Conservation (phyloP, 768 basidiomycete species). For the Coprinellus aureogranulatus region DNA sequence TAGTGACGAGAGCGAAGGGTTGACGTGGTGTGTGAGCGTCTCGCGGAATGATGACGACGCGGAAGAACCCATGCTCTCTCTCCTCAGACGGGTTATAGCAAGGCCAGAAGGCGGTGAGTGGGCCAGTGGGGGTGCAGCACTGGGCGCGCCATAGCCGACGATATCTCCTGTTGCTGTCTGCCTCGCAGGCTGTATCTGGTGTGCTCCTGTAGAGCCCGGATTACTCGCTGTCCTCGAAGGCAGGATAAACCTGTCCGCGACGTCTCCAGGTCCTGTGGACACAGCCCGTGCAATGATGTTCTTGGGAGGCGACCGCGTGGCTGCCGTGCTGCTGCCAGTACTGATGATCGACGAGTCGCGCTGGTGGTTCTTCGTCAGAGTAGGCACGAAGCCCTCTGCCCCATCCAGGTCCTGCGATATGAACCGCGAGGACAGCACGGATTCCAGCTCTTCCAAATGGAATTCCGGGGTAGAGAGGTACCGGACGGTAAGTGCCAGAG, state of each 20-base stretch:
- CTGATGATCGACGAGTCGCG: conserved; percentile 49
- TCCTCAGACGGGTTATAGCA: conserved; percentile 44
- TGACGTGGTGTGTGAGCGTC: conserved; percentile 10
- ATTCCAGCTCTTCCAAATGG: conserved; percentile 74
- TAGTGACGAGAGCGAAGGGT: conserved; percentile 20
- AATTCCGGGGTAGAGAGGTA: conserved; percentile 71
- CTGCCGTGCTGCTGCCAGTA: conserved; percentile 21
- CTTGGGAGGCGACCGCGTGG: conserved; percentile 16
- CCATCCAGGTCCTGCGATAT: conserved; percentile 52
- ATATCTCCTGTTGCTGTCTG: conserved; percentile 9
- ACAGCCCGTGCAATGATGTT: conserved; percentile 10
- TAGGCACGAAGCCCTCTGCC: conserved; percentile 66
- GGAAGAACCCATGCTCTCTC: conserved; percentile 44
- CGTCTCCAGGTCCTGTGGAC: conserved; percentile 13
- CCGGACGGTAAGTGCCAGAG: conserved; percentile 56
- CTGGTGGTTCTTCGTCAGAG: conserved; percentile 62
- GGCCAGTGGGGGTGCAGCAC: conserved; percentile 8
- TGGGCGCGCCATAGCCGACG: not conserved
- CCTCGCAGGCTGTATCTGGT: conserved; percentile 12
- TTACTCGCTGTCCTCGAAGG: conserved; percentile 29
- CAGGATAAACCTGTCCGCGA: conserved; percentile 38
- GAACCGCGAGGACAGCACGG: conserved; percentile 70
- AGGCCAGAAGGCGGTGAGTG: conserved; percentile 29
- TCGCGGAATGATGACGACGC: conserved; percentile 25
- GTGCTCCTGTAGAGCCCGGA: not conserved